These are phyloP conservation scores for Capronia coronata DNA, from an alignment of 2,329 filamentous ascomycete species.

Conservation along the genomic window DNA sequence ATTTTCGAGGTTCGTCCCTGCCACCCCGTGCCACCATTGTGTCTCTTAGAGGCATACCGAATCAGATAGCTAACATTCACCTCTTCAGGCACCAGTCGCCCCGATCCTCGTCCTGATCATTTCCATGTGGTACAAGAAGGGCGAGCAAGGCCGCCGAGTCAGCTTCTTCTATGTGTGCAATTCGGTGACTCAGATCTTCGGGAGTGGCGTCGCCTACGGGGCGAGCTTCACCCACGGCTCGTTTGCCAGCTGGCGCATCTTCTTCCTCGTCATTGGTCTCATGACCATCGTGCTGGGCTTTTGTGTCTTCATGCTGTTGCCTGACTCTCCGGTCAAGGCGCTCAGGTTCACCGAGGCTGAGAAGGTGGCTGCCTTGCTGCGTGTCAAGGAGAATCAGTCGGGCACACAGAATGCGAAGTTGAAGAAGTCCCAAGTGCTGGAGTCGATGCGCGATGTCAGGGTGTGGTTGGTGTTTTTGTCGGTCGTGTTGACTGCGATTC, in stretches of 20 bases:
- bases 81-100: conserved; percentile 37
- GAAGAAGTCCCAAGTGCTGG: conserved; percentile 43
- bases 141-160: conserved; percentile 31
- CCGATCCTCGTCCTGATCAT: conserved; percentile 49
- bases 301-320: conserved; percentile 36
- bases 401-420: conserved; percentile 49
- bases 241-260: conserved; percentile 30
- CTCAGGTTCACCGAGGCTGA: conserved; percentile 36
- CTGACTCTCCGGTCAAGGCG: conserved; percentile 39
- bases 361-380: conserved; percentile 37
- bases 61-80: background rate
- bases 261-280: conserved; percentile 44
- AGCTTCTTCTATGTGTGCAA: conserved; percentile 29
- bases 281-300: conserved; percentile 39
- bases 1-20: conserved; percentile 40
- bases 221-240: conserved; percentile 27
- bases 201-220: conserved; percentile 36
- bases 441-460: conserved; percentile 45
- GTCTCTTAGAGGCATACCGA: no score
- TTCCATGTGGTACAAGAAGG: conserved; percentile 47
- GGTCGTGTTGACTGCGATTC: conserved; percentile 18
- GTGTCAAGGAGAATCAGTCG: conserved; percentile 44
- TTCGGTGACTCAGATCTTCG: conserved; percentile 37
- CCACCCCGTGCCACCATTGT: no score
- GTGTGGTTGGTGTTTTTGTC: conserved; percentile 40